A percentile compares a stretch with the other conserved stretches of the same genome.
Evolutionary conservation across 164 flowering plant species (phyloP).

Genomic region (Saururus chinensis): DNA sequence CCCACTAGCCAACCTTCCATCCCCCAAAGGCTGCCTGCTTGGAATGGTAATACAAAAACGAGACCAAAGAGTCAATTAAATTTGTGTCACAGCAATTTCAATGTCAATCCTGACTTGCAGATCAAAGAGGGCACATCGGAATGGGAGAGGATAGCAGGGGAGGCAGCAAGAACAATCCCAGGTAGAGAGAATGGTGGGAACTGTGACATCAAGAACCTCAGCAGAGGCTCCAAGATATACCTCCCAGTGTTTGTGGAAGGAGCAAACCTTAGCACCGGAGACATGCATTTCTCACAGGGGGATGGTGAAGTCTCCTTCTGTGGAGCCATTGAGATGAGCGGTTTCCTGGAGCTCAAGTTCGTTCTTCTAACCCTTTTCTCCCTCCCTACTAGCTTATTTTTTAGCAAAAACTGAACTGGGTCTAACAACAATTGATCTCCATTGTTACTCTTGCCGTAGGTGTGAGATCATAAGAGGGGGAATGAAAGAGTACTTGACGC

Average conservation of each 20-base stretch:
- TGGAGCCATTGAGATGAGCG: slow-evolving; percentile 99
- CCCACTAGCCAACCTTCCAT: slow-evolving; percentile 80
- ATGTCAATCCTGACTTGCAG: slow-evolving; percentile 19
- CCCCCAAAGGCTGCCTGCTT: slow-evolving; percentile 66
- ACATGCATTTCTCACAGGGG: slow-evolving; percentile 98
- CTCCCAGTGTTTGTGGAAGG: slow-evolving; percentile 95
- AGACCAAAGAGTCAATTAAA: background rate
- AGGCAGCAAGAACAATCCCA: slow-evolving; percentile 70
- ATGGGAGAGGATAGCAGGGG: slow-evolving; percentile 73
- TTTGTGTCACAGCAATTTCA: background rate
- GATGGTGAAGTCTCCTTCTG: slow-evolving; percentile 95
- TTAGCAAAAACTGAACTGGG: background rate
- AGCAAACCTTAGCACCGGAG: slow-evolving; percentile 89
- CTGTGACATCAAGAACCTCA: slow-evolving; percentile 90
- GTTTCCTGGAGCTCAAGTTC: slow-evolving; percentile 92
- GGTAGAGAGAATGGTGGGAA: slow-evolving; percentile 98
- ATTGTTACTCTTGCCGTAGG: slow-evolving; percentile 38
- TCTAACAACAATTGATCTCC: background rate
- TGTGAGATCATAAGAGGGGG: slow-evolving; percentile 86
- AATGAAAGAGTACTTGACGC: slow-evolving; percentile 86
- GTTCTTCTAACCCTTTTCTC: background rate
- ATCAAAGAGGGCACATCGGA: slow-evolving; percentile 52
- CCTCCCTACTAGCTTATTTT: background rate
- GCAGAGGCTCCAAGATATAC: slow-evolving; percentile 83
- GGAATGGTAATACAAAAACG: slow-evolving; percentile 48